Base-by-base conservation (phyloP, 2,329 filamentous ascomycete genomes). In the Thielaviopsis ethacetica region DNA sequence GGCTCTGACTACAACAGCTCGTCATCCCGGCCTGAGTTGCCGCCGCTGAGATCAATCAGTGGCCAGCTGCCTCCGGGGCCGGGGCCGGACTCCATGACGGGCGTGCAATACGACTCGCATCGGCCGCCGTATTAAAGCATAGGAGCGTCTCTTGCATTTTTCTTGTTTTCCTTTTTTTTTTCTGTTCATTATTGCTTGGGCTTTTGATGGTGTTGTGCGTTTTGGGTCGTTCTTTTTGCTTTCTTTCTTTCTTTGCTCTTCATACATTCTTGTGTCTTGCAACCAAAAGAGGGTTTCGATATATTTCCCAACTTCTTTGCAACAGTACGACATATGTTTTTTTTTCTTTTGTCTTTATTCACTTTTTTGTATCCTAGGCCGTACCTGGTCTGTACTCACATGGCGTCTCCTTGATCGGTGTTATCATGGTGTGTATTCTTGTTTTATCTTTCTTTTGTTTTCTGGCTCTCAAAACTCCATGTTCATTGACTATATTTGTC, bases 1-100 rank as follows among this genome's bases (percentile, higher is more conserved):
- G 41, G 50, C 24, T 30, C 54, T 13, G 54, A 59, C 53, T 52
- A 53, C 3, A 38, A 12, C 57, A 57, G 66, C 61, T 63, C 61
- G 61, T 57, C 71, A 61, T 65, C 66, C 63, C 73, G 77, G n/a
- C 75, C 76, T 15, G 78, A 82, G 64, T 70, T 84, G 30, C 62
- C 62, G 24, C 61, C 62, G 13, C 53, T 63, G 3, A 52, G 62
- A 21, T 51, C 61, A 13, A 53, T 63, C 72, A 77, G 21, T 73
- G 75, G 15, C 76, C 81, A 56, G 64, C 70, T 84, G 30, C 70
- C 68, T 59, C 66, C 71, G 5, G 71, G 38, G 15, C 38, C 68
- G 30, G 69, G 68, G 0, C 76, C 81, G 1, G 81, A 84, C 22
- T 79, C 79, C 0, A 85, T 85, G 82, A 82, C 79, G 1, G 82